A percentile compares a stretch with the other conserved stretches of the same genome.
These are phyloP conservation scores for Eucalyptus pauciflora DNA, from an alignment of 345 rosid genomes.

Conservation along the genomic window DNA sequence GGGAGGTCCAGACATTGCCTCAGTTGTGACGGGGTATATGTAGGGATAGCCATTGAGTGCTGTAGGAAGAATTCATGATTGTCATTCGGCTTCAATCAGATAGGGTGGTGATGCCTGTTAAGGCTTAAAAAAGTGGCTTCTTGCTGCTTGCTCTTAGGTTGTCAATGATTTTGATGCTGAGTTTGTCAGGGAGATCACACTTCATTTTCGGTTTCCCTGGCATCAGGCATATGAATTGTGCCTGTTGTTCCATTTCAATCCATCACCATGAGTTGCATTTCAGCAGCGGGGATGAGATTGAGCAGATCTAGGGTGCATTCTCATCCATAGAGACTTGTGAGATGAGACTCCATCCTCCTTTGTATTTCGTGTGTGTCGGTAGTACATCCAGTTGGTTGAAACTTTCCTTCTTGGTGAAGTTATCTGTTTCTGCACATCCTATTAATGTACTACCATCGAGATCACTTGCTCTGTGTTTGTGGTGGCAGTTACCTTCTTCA, in stretches of 20 bases:
- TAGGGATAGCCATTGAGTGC: neutral
- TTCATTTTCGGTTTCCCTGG: neutral
- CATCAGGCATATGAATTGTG: neutral
- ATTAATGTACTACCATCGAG: neutral
- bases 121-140: neutral
- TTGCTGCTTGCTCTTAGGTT: neutral
- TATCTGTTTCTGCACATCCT: neutral
- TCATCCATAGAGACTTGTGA: neutral
- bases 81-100: neutral
- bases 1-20: neutral
- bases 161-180: neutral
- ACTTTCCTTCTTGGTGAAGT: neutral
- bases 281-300: neutral
- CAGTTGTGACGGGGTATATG: neutral
- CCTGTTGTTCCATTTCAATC: neutral
- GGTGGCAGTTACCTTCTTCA: neutral
- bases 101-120: neutral
- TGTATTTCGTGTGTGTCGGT: neutral
- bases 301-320: neutral
- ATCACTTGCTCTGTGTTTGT: neutral
- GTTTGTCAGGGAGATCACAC: neutral
- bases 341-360: neutral
- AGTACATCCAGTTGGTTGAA: neutral
- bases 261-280: neutral
- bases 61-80: neutral